Evolutionary conservation across 2,329 filamentous ascomycete genomes (phyloP).

Genomic region (Neonectria punicea): DNA sequence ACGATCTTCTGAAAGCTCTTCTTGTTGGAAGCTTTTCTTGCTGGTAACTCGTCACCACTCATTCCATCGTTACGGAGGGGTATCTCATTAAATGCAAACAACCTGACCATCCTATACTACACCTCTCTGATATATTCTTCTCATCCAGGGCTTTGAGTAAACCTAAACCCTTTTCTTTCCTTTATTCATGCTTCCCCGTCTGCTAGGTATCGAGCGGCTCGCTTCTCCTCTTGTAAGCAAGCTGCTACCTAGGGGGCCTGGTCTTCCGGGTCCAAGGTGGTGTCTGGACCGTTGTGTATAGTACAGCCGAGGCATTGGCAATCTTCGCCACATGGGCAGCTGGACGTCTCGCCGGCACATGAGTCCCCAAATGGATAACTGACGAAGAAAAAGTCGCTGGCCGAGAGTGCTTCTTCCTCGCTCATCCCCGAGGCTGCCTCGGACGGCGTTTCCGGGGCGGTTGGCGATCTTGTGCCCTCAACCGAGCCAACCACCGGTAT

Average conservation of each 20-base stretch:
- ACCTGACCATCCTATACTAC: constrained; percentile 3
- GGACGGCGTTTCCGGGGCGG: constrained; percentile 58
- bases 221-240: background rate
- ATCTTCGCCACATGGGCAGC: constrained; percentile 68
- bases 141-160: background rate
- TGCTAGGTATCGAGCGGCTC: background rate
- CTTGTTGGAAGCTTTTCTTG: background rate
- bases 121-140: background rate
- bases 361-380: constrained; percentile 60
- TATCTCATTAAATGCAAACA: constrained; percentile 21
- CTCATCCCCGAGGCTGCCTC: constrained; percentile 55
- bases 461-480: constrained; percentile 51
- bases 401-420: constrained; percentile 63
- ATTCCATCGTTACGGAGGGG: constrained; percentile 17
- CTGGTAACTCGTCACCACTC: background rate
- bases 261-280: constrained; percentile 14
- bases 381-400: constrained; percentile 69
- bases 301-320: constrained; percentile 68
- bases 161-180: background rate
- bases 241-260: constrained; percentile 10
- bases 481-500: constrained; percentile 22
- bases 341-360: constrained; percentile 60
- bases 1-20: background rate
- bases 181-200: no score
- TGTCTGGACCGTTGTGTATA: constrained; percentile 56